Base-by-base conservation (phyloP, 2,329 filamentous ascomycete genomes). In the Cercospora zeae-maydis region DNA sequence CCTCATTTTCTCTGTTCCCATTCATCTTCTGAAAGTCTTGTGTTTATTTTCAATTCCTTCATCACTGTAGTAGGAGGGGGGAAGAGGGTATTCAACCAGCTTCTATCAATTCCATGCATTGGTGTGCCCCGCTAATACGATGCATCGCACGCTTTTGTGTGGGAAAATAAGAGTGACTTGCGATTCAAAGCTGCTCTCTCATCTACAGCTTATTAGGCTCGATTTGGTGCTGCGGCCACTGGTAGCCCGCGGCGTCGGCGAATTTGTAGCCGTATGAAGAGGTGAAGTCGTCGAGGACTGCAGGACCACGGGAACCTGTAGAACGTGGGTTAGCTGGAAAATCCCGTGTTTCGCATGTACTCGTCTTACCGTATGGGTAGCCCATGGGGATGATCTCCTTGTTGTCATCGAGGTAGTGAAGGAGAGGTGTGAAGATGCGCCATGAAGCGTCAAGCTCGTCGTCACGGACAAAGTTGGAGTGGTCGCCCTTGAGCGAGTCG, bases 341-440 rank as follows among this genome's bases (percentile, higher is more conserved):
- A 21, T 6, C 4, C 14, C 39, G 37, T 42, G 5, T 8, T 34
- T 4, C n/a, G 9, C 27, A 13, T 13, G n/a, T 7, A 31, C 30
- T 19, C 13, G 11, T 78, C 90, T 81, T 81, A 97, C 95, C 95
- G 76, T 99, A 99, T 70, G 96, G 93, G 81, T 99, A 99, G 76
- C 97, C 93, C 95, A 99, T 99, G 27, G 95, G 95, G 64, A 96
- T 91, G 70, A 99, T 98, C 81, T 99, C 95, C 85, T 96, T 96
- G 85, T 98, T 97, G 76, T 97, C 92, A 69, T 99, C 96, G 11
- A 99, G 87, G 81, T 99, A 99, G 83, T 99, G 93, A 67, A 99
- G 84, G 37, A 99, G 88, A 70, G 95, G 95, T 1, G 92, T 96
- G 81, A 99, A 99, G 79, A 99, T 96, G 78, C 93, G 92, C 95